phyloP scores from a whole-genome alignment of 331 rosid species.

The Saraca asoca region DNA sequence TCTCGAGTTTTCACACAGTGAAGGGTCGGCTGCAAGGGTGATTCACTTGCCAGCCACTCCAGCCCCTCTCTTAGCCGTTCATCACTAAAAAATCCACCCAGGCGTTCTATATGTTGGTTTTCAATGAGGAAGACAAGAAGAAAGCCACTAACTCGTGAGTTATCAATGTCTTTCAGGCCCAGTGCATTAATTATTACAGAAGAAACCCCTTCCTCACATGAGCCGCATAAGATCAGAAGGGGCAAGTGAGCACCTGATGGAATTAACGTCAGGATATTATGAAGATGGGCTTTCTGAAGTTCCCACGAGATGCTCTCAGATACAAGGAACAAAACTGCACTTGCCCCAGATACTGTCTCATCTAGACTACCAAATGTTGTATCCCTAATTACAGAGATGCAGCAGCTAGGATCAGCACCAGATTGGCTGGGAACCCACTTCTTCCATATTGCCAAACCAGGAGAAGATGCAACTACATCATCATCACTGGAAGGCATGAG shows the following conservation, averaged over 20 bases:
- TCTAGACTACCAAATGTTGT: constrained; percentile 46
- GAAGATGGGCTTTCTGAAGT: constrained; percentile 62
- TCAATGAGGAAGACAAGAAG: constrained; percentile 61
- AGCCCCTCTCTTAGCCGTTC: constrained; percentile 70
- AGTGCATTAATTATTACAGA: constrained; percentile 56
- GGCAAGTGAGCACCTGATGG: constrained; percentile 78
- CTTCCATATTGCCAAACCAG: constrained; percentile 78
- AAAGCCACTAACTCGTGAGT: constrained; percentile 57
- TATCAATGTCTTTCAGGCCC: constrained; percentile 68
- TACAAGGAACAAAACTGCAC: constrained; percentile 72
- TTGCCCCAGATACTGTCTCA: constrained; percentile 66
- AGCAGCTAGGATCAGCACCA: constrained; percentile 59
- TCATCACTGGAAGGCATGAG: constrained; percentile 59
- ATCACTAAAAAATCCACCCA: constrained; percentile 74
- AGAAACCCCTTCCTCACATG: constrained; percentile 39
- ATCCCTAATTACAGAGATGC: constrained; percentile 74
- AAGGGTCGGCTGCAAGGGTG: constrained; percentile 66
- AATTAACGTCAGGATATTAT: constrained; percentile 64
- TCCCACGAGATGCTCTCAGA: constrained; percentile 68
- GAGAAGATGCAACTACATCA: constrained; percentile 57
- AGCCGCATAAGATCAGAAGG: constrained; percentile 68
- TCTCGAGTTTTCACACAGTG: constrained; percentile 55
- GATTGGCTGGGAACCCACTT: constrained; percentile 58
- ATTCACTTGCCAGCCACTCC: constrained; percentile 84
- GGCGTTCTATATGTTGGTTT: constrained; percentile 47